A percentile compares a stretch with the other conserved stretches of the same genome.
phyloP scores from a whole-genome alignment of 805 yeast species.

The Candida khao-thaluensis region DNA sequence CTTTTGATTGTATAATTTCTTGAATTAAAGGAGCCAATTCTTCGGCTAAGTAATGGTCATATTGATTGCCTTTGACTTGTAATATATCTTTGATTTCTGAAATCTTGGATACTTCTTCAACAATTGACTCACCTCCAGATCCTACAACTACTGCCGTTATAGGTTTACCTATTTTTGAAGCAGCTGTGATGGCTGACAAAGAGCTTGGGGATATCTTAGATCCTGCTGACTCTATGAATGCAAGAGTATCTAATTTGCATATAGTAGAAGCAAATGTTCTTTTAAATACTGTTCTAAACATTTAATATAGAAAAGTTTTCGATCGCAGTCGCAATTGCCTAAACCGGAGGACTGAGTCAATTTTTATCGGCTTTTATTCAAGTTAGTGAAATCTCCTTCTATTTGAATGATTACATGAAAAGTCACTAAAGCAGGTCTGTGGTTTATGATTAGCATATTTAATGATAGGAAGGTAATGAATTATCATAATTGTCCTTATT shows the following conservation, averaged over 20 bases:
- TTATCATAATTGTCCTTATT: no score
- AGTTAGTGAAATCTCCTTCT: no score
- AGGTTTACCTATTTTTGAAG: conserved; percentile 70
- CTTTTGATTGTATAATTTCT: conserved; percentile 41
- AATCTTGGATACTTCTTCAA: conserved; percentile 50
- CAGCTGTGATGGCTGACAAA: conserved; percentile 74
- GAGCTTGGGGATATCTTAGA: conserved; percentile 63
- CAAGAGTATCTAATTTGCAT: conserved; percentile 51
- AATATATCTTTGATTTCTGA: conserved; percentile 55
- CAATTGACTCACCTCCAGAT: conserved; percentile 48
- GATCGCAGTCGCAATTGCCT: conserved; percentile 5
- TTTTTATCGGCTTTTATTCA: no score
- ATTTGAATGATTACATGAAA: no score
- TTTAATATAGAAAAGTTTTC: conserved; percentile 1
- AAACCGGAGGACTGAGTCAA: not conserved
- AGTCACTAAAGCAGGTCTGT: no score
- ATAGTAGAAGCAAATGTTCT: conserved; percentile 49
- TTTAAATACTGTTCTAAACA: conserved; percentile 10
- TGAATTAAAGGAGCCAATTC: conserved; percentile 67
- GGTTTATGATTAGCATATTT: no score
- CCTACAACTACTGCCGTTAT: conserved; percentile 80
- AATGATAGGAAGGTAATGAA: no score
- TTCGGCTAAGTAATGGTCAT: conserved; percentile 77
- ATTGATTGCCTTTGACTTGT: conserved; percentile 56
- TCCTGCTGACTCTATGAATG: conserved; percentile 66